Conservation (phyloP, 23 red algal species). For the Gracilaria domingensis region DNA sequence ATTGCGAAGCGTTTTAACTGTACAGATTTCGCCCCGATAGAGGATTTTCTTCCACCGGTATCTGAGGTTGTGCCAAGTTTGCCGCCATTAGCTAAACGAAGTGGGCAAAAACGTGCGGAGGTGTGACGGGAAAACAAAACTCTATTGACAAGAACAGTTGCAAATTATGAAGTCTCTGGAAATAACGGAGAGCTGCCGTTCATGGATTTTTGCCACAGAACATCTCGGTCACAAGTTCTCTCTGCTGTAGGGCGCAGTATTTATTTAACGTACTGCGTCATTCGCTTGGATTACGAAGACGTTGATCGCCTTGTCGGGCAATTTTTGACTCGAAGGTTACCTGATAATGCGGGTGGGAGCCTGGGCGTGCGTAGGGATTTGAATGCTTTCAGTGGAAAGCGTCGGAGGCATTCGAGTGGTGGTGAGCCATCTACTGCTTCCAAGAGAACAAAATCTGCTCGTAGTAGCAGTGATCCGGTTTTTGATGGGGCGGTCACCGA, state of each 20-base stretch:
- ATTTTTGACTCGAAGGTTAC: not conserved
- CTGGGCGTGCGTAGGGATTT: not conserved
- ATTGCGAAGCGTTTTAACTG: not conserved
- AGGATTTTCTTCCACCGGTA: not conserved
- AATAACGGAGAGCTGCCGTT: conserved; percentile 3
- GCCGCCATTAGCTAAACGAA: not conserved
- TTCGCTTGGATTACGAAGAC: not conserved
- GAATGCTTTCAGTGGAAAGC: not conserved
- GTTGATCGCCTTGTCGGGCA: not conserved
- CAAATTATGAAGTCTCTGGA: not conserved
- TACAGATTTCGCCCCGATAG: not conserved
- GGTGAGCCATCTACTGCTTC: not conserved
- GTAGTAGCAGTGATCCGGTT: not conserved
- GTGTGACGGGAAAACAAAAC: not conserved
- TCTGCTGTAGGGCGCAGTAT: not conserved
- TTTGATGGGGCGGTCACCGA: not conserved
- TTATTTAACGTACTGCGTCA: not conserved
- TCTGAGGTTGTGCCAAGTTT: not conserved
- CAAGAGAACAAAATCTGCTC: not conserved
- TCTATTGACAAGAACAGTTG: not conserved
- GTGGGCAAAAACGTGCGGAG: not conserved
- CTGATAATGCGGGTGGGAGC: not conserved
- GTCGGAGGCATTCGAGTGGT: not conserved
- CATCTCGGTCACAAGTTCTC: not conserved
- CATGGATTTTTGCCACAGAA: not conserved